These are phyloP conservation scores for Capsicum baccatum DNA, from an alignment of 257 asterid genomes.

Conservation along the genomic window DNA sequence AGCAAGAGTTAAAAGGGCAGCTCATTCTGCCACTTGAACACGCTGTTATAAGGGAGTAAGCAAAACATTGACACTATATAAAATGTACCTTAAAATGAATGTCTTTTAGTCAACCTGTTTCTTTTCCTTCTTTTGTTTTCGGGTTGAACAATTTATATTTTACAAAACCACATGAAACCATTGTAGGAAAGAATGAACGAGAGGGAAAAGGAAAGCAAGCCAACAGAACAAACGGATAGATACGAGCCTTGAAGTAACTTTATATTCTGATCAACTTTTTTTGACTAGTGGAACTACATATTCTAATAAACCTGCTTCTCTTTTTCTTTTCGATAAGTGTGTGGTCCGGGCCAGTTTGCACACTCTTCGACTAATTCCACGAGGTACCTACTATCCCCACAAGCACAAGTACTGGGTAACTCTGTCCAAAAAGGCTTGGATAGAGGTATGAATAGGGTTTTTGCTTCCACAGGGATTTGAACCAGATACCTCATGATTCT, in stretches of 20 bases:
- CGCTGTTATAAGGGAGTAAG: conserved; percentile 2
- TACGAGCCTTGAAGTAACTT: background rate
- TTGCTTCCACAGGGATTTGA: background rate
- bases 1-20: background rate
- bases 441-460: background rate
- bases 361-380: background rate
- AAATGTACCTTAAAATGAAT: background rate
- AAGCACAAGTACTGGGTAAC: background rate
- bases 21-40: background rate
- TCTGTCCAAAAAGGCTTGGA: background rate
- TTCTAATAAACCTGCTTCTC: background rate
- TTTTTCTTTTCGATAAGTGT: background rate
- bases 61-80: background rate
- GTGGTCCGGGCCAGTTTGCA: background rate
- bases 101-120: background rate
- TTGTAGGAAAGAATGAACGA: background rate
- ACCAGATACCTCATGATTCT: background rate
- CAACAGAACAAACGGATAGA: background rate
- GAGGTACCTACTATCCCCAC: too few relatives aligned
- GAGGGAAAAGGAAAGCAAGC: background rate
- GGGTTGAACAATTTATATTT: background rate
- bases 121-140: background rate
- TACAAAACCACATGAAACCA: background rate
- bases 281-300: background rate
- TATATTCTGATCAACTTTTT: background rate